These are phyloP conservation scores for Salix purpurea DNA, from an alignment of 345 rosid genomes.

Conservation along the genomic window DNA sequence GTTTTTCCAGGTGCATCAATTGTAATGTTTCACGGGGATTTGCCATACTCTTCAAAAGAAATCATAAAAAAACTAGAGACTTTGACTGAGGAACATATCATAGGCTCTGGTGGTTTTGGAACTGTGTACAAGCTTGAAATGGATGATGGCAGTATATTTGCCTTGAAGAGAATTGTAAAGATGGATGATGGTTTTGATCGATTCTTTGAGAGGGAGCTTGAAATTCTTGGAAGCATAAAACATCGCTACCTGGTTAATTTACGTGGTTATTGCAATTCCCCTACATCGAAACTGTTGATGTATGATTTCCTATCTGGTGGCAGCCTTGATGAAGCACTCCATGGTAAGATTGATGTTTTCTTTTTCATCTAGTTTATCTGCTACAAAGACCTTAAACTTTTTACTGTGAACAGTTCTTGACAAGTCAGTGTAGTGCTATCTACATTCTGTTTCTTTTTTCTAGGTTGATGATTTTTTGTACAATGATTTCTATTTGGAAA, in stretches of 20 bases:
- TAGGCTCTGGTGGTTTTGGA: constrained; percentile 95
- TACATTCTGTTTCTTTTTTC: neutral
- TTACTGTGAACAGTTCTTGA: neutral
- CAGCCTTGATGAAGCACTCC: constrained; percentile 96
- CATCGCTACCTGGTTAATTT: constrained; percentile 90
- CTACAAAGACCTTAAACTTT: neutral
- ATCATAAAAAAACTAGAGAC: constrained; percentile 85
- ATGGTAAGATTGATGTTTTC: constrained; percentile 47
- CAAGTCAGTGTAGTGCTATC: neutral
- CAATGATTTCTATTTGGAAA: neutral
- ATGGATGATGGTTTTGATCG: constrained; percentile 91
- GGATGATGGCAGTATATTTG: constrained; percentile 95
- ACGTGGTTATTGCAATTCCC: constrained; percentile 95
- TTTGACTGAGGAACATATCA: constrained; percentile 78
- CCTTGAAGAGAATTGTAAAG: constrained; percentile 80
- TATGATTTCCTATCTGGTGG: constrained; percentile 95
- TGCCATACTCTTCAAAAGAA: constrained; percentile 94
- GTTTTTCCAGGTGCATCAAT: constrained; percentile 78
- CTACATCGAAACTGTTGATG: constrained; percentile 77
- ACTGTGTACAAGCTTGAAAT: constrained; percentile 89
- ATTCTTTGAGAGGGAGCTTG: constrained; percentile 94
- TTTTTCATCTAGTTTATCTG: neutral
- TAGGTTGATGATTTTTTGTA: neutral
- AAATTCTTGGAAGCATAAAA: constrained; percentile 97
- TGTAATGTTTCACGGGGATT: constrained; percentile 96